Evolutionary conservation across 441 rosid genomes (phyloP).

Genomic region (Euphorbia neoarborescens): DNA sequence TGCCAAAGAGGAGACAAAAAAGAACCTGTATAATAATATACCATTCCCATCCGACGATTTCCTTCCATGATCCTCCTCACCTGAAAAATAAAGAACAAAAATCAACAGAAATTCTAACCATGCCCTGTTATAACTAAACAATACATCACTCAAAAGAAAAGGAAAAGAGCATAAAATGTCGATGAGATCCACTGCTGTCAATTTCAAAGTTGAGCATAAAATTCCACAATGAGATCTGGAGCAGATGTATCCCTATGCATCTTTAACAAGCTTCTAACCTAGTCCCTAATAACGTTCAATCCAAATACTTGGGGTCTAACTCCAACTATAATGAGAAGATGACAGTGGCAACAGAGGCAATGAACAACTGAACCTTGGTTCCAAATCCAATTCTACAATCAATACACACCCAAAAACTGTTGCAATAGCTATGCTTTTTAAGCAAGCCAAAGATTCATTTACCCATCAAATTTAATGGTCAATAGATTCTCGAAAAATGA

Average conservation of each 20-base stretch:
- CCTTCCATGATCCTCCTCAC: constrained; percentile 98
- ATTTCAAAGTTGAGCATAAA: neutral
- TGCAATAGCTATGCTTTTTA: neutral
- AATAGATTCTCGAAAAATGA: neutral
- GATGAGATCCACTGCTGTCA: neutral
- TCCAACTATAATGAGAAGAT: neutral
- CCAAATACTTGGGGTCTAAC: neutral
- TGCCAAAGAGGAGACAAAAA: constrained; percentile 19
- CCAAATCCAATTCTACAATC: neutral
- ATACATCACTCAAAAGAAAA: neutral
- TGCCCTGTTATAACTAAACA: neutral
- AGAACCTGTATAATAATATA: constrained; percentile 23
- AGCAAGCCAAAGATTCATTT: neutral
- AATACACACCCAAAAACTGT: neutral
- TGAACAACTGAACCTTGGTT: neutral
- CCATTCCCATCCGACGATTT: constrained; percentile 98
- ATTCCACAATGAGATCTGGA: neutral
- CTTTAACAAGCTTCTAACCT: neutral
- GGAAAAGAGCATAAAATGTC: neutral
- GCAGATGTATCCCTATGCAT: neutral
- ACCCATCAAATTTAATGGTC: neutral
- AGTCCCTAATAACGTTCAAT: neutral
- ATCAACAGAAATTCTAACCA: neutral
- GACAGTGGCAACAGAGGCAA: neutral
- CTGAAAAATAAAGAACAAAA: constrained; percentile 24